These are phyloP conservation scores for Phylloporus scabripes DNA, from an alignment of 768 basidiomycete species.

Conservation along the genomic window DNA sequence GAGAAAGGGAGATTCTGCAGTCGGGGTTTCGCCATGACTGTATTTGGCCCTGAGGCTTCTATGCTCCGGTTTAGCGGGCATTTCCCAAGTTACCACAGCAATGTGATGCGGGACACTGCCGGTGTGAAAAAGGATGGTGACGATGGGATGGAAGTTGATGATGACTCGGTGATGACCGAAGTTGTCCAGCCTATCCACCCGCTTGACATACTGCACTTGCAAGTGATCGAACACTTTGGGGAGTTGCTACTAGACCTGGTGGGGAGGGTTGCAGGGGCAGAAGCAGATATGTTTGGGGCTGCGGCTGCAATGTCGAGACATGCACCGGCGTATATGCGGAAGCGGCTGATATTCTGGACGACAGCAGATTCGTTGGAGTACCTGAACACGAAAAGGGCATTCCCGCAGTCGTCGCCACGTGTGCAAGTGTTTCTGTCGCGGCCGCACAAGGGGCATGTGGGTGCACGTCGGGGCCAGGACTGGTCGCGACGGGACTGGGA, in stretches of 20 bases:
- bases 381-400: slow-evolving; percentile 38
- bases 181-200: slow-evolving; percentile 47
- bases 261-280: slow-evolving; percentile 45
- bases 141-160: slow-evolving; percentile 60
- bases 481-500: slow-evolving; percentile 71
- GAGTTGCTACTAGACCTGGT: slow-evolving; percentile 56
- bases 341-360: slow-evolving; percentile 46
- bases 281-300: slow-evolving; percentile 36
- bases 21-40: slow-evolving; percentile 43
- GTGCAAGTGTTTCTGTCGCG: slow-evolving; percentile 48
- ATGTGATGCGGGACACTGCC: slow-evolving; percentile 8
- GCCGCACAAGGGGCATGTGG: slow-evolving; percentile 39
- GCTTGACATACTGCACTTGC: slow-evolving; percentile 60
- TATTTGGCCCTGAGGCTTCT: slow-evolving; percentile 40
- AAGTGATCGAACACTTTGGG: slow-evolving; percentile 65
- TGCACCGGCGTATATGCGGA: slow-evolving; percentile 48
- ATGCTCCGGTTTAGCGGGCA: slow-evolving; percentile 37
- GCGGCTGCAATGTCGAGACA: slow-evolving; percentile 41
- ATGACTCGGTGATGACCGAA: slow-evolving; percentile 36
- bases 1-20: slow-evolving; percentile 41
- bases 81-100: slow-evolving; percentile 35
- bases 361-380: slow-evolving; percentile 54
- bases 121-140: slow-evolving; percentile 31
- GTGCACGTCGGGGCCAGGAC: slow-evolving; percentile 65
- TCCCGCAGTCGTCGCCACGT: slow-evolving; percentile 37